Conservation (phyloP, 2,329 filamentous ascomycete species). For the Chlorencoelia australis region DNA sequence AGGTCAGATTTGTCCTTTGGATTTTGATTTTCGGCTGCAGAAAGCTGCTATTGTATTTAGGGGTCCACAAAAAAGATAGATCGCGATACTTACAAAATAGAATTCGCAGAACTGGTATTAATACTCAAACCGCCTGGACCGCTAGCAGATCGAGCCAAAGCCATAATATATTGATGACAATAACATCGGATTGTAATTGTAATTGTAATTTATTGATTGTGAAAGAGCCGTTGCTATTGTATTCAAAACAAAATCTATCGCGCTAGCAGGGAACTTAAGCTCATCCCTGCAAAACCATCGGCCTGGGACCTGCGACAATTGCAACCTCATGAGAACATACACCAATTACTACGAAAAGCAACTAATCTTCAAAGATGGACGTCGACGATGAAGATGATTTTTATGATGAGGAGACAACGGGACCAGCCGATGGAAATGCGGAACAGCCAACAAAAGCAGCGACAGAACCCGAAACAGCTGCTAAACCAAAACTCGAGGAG, state of each 20-base stretch:
- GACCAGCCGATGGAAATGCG: constrained; percentile 46
- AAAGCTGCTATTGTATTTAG: too few species aligned
- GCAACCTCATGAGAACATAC: constrained; percentile 1
- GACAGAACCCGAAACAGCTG: constrained; percentile 18
- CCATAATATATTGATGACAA: constrained; percentile 22
- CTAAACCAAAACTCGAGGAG: constrained; percentile 28
- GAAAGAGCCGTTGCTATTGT: too few species aligned
- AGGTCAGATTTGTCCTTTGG: constrained; percentile 13
- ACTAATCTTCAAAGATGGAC: constrained; percentile 40
- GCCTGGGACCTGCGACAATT: background rate
- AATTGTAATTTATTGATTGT: too few species aligned
- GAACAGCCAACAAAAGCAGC: constrained; percentile 12
- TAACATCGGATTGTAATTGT: too few species aligned
- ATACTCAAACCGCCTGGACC: constrained; percentile 52
- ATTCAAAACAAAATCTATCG: too few species aligned
- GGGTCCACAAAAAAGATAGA: constrained; percentile 3
- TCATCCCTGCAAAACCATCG: constrained; percentile 1
- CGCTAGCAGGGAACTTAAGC: too few species aligned
- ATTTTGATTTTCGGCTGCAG: constrained; percentile 11
- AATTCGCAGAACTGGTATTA: constrained; percentile 52
- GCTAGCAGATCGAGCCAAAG: constrained; percentile 43
- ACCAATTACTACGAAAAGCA: constrained; percentile 5
- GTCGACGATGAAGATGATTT: constrained; percentile 61
- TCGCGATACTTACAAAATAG: constrained; percentile 39
- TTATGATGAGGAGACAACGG: too few species aligned